phyloP scores from a whole-genome alignment of 768 basidiomycete genomes.

The Suillus sp. region DNA sequence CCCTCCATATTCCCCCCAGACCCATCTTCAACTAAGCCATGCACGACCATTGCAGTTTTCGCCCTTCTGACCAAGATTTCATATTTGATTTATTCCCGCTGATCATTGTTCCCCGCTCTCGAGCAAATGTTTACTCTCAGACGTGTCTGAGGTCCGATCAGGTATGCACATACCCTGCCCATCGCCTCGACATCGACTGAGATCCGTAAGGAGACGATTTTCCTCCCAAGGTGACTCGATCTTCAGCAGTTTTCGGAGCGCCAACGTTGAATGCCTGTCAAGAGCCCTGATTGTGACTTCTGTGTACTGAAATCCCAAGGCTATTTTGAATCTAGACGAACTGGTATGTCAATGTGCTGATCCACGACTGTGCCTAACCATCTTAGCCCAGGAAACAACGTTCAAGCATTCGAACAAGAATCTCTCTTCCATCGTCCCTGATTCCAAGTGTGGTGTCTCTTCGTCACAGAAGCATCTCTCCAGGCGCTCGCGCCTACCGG shows the following conservation, averaged over 20 bases:
- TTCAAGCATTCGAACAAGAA: not conserved
- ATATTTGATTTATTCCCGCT: not conserved
- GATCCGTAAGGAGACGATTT: not conserved
- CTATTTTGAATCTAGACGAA: not conserved
- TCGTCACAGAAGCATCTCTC: no score
- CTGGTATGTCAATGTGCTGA: conserved; percentile 14
- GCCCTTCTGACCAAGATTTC: not conserved
- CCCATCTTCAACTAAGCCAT: not conserved
- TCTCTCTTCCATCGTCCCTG: conserved; percentile 10
- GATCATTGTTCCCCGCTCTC: not conserved
- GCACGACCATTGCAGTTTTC: not conserved
- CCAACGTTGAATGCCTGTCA: not conserved
- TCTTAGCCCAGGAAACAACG: conserved; percentile 3
- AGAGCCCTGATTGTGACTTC: not conserved
- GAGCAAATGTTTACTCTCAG: not conserved
- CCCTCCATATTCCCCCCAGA: no score
- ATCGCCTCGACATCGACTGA: not conserved
- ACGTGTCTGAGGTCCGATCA: not conserved
- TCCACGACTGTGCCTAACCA: conserved; percentile 6
- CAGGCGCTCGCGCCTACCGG: no score
- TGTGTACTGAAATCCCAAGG: not conserved
- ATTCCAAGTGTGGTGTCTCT: no score
- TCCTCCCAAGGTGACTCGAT: not conserved
- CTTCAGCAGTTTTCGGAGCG: not conserved
- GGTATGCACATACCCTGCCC: not conserved